These are phyloP conservation scores for Kwoniella heveanensis DNA, from an alignment of 768 basidiomycete genomes.

Conservation along the genomic window DNA sequence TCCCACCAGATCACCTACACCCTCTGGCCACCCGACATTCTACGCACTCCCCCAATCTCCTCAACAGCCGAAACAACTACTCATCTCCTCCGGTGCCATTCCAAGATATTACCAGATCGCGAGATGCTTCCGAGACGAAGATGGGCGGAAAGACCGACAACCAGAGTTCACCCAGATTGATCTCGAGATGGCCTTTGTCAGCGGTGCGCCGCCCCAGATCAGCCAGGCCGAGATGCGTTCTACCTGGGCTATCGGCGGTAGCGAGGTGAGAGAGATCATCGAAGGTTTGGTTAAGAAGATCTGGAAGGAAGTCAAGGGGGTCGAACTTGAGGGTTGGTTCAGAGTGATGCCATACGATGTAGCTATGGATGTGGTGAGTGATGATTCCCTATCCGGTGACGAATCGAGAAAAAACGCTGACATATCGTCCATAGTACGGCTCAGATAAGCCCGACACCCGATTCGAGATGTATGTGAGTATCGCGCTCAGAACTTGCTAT, in stretches of 20 bases:
- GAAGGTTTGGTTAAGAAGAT: constrained; percentile 73
- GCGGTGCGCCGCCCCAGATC: constrained; percentile 64
- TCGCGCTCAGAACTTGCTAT: no score
- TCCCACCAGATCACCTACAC: constrained; percentile 63
- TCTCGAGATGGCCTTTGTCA: constrained; percentile 93
- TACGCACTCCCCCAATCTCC: constrained; percentile 93
- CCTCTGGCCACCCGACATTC: constrained; percentile 59
- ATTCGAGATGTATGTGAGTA: constrained; percentile 77
- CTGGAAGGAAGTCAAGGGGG: constrained; percentile 71
- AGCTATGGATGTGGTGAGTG: constrained; percentile 78
- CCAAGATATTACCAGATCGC: constrained; percentile 92
- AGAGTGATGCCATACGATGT: constrained; percentile 82
- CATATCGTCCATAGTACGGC: constrained; percentile 66
- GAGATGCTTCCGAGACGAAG: constrained; percentile 93
- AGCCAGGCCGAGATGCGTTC: constrained; percentile 32
- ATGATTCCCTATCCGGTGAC: not conserved
- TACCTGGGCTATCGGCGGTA: constrained; percentile 81
- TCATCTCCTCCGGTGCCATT: constrained; percentile 85
- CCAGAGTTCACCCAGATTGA: constrained; percentile 97
- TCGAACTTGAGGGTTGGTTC: constrained; percentile 67
- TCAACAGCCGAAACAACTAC: constrained; percentile 91
- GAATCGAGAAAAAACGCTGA: not conserved
- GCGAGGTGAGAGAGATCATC: constrained; percentile 75
- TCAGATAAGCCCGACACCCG: constrained; percentile 94
- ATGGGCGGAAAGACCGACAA: constrained; percentile 89